Evolutionary conservation across 345 rosid genomes (phyloP), one percentile per base, ranked within the genome.

Genomic region (Corchorus capsularis): DNA sequence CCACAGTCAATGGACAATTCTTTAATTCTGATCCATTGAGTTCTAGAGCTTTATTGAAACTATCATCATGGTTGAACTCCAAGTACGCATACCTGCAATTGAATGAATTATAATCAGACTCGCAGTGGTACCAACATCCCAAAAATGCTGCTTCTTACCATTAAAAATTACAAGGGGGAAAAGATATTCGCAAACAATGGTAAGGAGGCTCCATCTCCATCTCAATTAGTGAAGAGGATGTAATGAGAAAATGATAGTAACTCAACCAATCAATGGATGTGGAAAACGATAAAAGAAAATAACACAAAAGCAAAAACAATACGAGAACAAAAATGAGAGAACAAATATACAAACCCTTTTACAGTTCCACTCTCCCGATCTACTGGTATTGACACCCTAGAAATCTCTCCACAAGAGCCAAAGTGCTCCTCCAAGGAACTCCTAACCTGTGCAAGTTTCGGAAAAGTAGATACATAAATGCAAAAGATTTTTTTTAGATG

Each of bases 61-160:
- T 49, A 59, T 45, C 69, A 8, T 66, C 61, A n/a, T 90, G 91
- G 0, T 71, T 32, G 27, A 94, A 94, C 45, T 88, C 95, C 66
- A 96, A 1, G 78, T 89, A 93, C 5, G 98, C 97, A 83, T 86
- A 79, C 76, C 98, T 96, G 87, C 73, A 83, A 83, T 13, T 12
- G 27, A 20, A 17, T 47, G 19, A 14, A 2, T 45, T 1, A 16
- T 4, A 5, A 49, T 47, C 57, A 68, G 22, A 22, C 16, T 15
- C 9, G 19, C 43, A 2, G 1, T 1, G n/a, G 10, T 43, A 34
- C 32, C 35, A 70, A 54, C 4, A 17, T n/a, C 2, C 53, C 32
- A 53, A 49, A 17, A 22, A 32, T 15, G 50, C 22, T 69, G 34
- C 47, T 27, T 27, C 27, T 27, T 8, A 53, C 15, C 9, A n/a